Percentiles rank a stretch among this genome's conserved stretches.
Evolutionary conservation across 805 yeast genomes (phyloP).

Genomic region (Myxozyma neotropica): DNA sequence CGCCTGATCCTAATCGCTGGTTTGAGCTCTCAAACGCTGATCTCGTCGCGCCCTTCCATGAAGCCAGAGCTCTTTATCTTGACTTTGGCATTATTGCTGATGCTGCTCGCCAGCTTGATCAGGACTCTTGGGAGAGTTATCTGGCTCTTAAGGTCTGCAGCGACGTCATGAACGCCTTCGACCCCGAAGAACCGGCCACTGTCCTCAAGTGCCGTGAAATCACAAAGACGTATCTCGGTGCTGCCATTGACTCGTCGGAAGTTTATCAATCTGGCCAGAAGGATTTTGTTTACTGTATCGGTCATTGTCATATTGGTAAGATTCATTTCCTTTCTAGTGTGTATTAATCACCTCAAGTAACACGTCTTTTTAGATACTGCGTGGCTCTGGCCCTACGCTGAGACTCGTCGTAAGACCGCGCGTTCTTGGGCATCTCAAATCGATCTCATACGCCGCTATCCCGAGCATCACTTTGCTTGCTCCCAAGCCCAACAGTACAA

Average conservation of each 20-base stretch:
- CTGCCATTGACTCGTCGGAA: constrained; percentile 59
- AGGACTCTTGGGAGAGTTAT: constrained; percentile 77
- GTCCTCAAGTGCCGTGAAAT: constrained; percentile 65
- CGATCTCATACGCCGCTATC: constrained; percentile 78
- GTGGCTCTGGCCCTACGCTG: constrained; percentile 99
- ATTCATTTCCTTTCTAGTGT: neutral
- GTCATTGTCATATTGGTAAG: constrained; percentile 61
- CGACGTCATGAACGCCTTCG: constrained; percentile 80
- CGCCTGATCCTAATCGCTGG: constrained; percentile 71
- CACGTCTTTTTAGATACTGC: constrained; percentile 70
- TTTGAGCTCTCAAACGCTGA: constrained; percentile 73
- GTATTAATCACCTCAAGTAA: neutral
- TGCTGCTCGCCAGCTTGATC: constrained; percentile 83
- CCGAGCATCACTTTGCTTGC: constrained; percentile 92
- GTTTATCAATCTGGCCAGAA: constrained; percentile 52
- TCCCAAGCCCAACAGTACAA: constrained; percentile 95
- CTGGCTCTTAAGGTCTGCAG: constrained; percentile 80
- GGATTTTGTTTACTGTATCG: constrained; percentile 77
- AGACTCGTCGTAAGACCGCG: constrained; percentile 87
- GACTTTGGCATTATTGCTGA: constrained; percentile 91
- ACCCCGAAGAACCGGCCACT: constrained; percentile 62
- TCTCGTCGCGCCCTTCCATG: constrained; percentile 74
- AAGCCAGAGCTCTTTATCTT: constrained; percentile 72
- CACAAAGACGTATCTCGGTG: constrained; percentile 67
- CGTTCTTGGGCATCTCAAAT: constrained; percentile 95